Conservation (phyloP, 2,329 filamentous ascomycete species). For the Colletotrichum agaves region DNA sequence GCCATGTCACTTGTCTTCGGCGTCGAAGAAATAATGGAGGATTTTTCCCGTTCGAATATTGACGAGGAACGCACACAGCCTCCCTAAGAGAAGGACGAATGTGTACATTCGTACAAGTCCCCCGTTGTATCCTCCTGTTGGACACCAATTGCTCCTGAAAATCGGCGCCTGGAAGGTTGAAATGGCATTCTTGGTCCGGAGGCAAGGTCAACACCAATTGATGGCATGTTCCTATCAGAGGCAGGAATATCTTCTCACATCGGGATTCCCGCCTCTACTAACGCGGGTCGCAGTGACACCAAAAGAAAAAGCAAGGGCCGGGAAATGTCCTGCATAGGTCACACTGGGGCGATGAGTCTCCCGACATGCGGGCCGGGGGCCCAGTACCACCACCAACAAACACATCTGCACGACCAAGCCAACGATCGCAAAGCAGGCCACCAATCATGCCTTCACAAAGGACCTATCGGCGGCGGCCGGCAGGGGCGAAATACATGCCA, state of each 20-base stretch:
- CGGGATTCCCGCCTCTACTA: background rate
- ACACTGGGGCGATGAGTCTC: background rate
- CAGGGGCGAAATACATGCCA: slow-evolving; percentile 2
- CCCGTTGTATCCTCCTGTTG: no score
- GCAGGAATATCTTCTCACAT: background rate
- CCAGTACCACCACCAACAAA: background rate
- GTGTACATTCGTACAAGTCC: no score
- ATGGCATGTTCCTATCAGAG: no score
- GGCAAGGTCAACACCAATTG: no score
- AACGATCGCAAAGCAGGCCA: slow-evolving; percentile 2
- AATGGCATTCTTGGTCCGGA: no score
- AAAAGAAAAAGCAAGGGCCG: background rate
- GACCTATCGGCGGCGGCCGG: background rate
- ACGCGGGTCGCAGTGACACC: background rate
- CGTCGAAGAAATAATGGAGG: no score
- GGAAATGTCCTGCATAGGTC: slow-evolving; percentile 13
- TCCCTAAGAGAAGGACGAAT: no score
- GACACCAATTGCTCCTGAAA: no score
- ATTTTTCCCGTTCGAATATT: no score
- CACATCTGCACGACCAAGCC: slow-evolving; percentile 3
- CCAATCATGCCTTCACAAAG: background rate
- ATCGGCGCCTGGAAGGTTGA: no score
- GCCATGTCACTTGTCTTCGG: no score
- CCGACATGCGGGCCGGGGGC: slow-evolving; percentile 30
- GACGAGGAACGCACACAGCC: no score